These are phyloP conservation scores for Pythium insidiosum DNA, from an alignment of 352 stramenopile species.

Conservation along the genomic window DNA sequence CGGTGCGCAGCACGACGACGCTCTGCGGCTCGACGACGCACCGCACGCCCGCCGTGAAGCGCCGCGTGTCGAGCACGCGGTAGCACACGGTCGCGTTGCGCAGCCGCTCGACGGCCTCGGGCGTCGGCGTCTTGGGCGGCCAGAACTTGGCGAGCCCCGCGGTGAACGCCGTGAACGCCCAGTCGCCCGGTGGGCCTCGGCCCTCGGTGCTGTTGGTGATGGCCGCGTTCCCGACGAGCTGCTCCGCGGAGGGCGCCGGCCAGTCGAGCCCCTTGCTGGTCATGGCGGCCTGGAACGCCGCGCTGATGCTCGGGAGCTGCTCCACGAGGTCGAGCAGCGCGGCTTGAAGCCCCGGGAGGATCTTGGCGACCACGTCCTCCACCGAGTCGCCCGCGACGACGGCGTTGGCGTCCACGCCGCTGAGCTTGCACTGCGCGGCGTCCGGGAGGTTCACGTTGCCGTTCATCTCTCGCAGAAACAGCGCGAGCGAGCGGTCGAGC, in stretches of 20 bases:
- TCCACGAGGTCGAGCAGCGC: conserved; percentile 20
- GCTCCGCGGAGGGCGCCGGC: conserved; percentile 5
- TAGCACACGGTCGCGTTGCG: conserved; percentile 29
- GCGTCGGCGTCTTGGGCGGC: conserved; percentile 26
- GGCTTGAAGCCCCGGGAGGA: conserved; percentile 19
- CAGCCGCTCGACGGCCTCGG: conserved; percentile 12
- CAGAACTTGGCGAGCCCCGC: conserved; percentile 30
- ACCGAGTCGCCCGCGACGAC: conserved; percentile 15
- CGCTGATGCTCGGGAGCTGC: conserved; percentile 5
- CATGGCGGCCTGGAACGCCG: conserved; percentile 16
- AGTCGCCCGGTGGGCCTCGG: conserved; percentile 15
- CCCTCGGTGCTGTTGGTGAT: conserved; percentile 17
- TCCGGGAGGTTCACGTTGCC: conserved; percentile 36
- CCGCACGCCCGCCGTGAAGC: conserved; percentile 16
- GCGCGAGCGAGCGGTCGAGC: conserved; percentile 19
- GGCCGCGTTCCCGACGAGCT: conserved; percentile 21
- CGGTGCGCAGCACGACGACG: conserved; percentile 6
- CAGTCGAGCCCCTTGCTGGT: conserved; percentile 4
- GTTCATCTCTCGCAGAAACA: conserved; percentile 21
- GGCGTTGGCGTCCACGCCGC: conserved; percentile 6
- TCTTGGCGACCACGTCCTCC: conserved; percentile 27
- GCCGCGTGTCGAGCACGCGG: conserved; percentile 24
- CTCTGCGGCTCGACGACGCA: conserved; percentile 28
- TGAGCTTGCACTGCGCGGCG: conserved; percentile 20
- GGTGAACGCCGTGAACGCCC: conserved; percentile 21